Base-by-base conservation (phyloP, 2,329 filamentous ascomycete genomes). In the Paraphoma sp. region DNA sequence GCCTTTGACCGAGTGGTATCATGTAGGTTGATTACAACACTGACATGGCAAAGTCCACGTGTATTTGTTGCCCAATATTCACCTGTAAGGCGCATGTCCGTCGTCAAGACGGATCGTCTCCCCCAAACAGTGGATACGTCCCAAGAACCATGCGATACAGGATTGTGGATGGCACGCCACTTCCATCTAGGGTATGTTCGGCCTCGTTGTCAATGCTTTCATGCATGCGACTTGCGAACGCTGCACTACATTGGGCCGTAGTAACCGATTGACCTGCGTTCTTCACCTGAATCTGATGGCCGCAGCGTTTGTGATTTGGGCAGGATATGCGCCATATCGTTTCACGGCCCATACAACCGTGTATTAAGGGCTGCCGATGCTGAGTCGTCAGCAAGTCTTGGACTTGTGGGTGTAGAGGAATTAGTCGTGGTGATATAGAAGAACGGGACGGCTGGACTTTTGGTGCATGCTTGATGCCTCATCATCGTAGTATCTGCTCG, bases 241-340 rank as follows among this genome's bases (percentile, higher is more conserved):
- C 23, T 23, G 23, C 23, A 23, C 23, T 23, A 23, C 23, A 23
- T 23, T 51, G 48, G 12, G 46, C 41, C 17, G 11, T 23, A 36
- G 36, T 40, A 36, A 41, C 47, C 29, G 47, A 40, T 45, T 46
- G 14, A 40, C 23, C 36, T 23, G 51, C 30, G 44, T 60, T 52
- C 48, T 54, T 48, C 47, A 60, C 56, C 36, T 57, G 60, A 62
- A 63, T 49, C 56, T 65, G 64, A 62, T 63, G 60, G 56, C 48
- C 17, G 50, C 36, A 54, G 46, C 40, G 64, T 67, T 63, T 65
- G 64, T 59, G 59, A 67, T 63, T 51, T 47, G 17, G 47, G 12
- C 36, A 36, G 18, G 41, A 51, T 41, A 44, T 45, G 42, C 43
- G 48, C 47, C 14, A 54, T 40, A 43, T 51, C 23, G 65, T 68